Base-by-base conservation (phyloP, 2,329 filamentous ascomycete species). In the Aspergillus sp. region DNA sequence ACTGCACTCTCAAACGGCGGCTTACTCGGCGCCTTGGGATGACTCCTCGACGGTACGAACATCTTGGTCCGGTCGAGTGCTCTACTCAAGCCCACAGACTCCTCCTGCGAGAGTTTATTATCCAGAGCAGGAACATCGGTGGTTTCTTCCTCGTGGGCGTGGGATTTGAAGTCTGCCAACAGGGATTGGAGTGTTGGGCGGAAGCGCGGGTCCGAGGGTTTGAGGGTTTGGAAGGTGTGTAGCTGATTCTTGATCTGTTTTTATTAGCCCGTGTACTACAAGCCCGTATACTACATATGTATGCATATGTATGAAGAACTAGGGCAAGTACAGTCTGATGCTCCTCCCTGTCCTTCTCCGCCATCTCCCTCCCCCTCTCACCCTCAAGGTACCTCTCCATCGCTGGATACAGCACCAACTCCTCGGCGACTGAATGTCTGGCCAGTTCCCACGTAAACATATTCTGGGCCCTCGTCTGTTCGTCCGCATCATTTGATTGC, bases 1-100 rank as follows among this genome's bases (percentile, higher is more conserved):
- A 71, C 71, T 0, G 71, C 76, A 0, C 73, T 77, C 67, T 82
- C 78, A 49, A 80, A 81, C 0, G 75, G 75, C 5, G 77, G 77
- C 37, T 72, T 71, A 48, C 77, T 69, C 0, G 73, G 74, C 5
- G 74, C 70, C n/a, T 55, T 65, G 0, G 75, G 76, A 55, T 80
- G 77, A 42, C 70, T 74, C 19, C 74, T 70, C 1, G 74, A 60
- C 1, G 77, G 77, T 2, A 74, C 72, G 55, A 81, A 75, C 19
- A 61, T 59, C 63, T 80, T 81, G 6, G 76, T 80, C 1, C 72
- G 65, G 2, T 57, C 63, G 50, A 80, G 80, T 20, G 62, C 71
- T 7, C 53, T 64, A 1, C 69, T 66, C 45, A 76, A 49, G 1
- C 53, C 45, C 22, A 70, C 59, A 0, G 66, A 69, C 3, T 65